Percentiles rank a stretch among this genome's conserved stretches.
Conservation (phyloP, 2,329 filamentous ascomycete species). For the Colletotrichum orchidophilum region DNA sequence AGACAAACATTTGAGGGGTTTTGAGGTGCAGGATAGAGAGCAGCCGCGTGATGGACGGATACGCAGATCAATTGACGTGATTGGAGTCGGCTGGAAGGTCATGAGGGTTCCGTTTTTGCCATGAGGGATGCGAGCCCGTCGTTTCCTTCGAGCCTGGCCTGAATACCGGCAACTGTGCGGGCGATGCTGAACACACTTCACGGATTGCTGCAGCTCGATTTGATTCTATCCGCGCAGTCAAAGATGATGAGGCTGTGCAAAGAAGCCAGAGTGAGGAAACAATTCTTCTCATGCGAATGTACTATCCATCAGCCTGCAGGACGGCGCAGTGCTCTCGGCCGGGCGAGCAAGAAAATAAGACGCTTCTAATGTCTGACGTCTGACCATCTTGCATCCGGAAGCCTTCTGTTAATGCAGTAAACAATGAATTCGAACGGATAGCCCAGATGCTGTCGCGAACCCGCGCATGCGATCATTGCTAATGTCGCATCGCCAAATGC, state of each 20-base stretch:
- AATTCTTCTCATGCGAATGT: not conserved
- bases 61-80: slow-evolving; percentile 1
- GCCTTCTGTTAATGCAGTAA: not conserved
- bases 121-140: not conserved
- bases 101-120: slow-evolving; percentile 17
- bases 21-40: not conserved
- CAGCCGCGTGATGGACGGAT: slow-evolving; percentile 6
- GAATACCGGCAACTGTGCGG: not conserved
- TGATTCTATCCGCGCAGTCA: not conserved
- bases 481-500: not conserved
- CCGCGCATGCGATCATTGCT: too few relatives aligned
- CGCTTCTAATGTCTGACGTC: not conserved
- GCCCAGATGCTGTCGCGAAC: too few relatives aligned
- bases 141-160: not conserved
- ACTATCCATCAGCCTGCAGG: not conserved
- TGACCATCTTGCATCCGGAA: not conserved
- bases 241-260: not conserved
- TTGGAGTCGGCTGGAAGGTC: slow-evolving; percentile 3
- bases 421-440: too few relatives aligned
- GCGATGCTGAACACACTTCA: slow-evolving; percentile 1
- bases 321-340: not conserved
- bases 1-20: slow-evolving; percentile 6
- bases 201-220: not conserved
- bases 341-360: not conserved
- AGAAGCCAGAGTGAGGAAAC: not conserved